Conservation (phyloP, 2,329 filamentous ascomycete species). For the Aspergillus sp. region DNA sequence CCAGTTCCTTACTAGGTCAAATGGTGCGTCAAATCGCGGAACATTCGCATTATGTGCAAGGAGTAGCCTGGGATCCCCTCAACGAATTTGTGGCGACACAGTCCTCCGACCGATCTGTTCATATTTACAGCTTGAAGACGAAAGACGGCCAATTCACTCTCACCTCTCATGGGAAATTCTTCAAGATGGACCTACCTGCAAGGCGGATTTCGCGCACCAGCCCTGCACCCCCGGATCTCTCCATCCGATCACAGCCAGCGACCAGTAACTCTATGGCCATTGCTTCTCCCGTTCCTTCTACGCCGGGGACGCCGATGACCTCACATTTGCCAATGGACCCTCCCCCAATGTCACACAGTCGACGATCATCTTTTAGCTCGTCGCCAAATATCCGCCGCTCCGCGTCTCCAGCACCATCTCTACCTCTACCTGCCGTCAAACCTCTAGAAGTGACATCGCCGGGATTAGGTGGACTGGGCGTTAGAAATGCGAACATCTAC, state of each 20-base stretch:
- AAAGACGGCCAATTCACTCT: constrained; percentile 96
- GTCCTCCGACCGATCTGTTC: constrained; percentile 95
- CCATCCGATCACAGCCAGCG: constrained; percentile 37
- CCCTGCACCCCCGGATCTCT: constrained; percentile 83
- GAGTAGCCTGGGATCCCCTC: constrained; percentile 95
- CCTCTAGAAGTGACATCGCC: constrained; percentile 88
- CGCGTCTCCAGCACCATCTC: constrained; percentile 87
- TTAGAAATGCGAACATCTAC: constrained; percentile 88
- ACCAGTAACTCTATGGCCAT: constrained; percentile 55
- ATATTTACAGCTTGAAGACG: constrained; percentile 94
- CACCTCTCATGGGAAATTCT: constrained; percentile 75
- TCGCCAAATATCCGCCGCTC: constrained; percentile 80
- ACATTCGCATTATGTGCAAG: constrained; percentile 97
- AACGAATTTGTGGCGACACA: constrained; percentile 99
- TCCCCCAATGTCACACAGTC: constrained; percentile 86
- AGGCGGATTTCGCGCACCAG: constrained; percentile 89
- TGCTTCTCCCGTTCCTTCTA: constrained; percentile 85
- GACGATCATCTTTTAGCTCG: constrained; percentile 88
- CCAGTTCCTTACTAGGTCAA: constrained; percentile 50
- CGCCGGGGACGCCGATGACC: constrained; percentile 90
- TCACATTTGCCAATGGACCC: constrained; percentile 94
- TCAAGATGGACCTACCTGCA: constrained; percentile 91
- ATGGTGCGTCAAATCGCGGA: constrained; percentile 93
- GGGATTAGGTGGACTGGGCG: constrained; percentile 64
- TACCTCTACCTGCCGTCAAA: constrained; percentile 94